phyloP scores from a whole-genome alignment of 2,329 filamentous ascomycete species.

The Aspergillus amoenus region DNA sequence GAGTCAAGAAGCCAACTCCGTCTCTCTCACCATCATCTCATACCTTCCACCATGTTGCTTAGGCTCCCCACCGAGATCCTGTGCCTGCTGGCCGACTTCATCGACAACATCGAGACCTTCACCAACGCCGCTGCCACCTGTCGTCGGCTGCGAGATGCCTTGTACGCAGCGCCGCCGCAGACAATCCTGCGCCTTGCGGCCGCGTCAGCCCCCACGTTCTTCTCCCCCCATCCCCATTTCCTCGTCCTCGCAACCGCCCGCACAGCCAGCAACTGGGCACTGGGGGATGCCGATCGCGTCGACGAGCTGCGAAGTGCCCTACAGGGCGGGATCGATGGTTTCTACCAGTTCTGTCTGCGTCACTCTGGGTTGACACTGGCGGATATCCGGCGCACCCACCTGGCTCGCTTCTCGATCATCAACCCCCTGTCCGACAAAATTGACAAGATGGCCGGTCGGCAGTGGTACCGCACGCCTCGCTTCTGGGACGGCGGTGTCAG shows the following conservation, averaged over 20 bases:
- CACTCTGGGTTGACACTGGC: slow-evolving; percentile 31
- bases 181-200: slow-evolving; percentile 34
- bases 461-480: slow-evolving; percentile 24
- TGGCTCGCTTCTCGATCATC: slow-evolving; percentile 29
- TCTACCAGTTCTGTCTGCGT: slow-evolving; percentile 30
- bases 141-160: slow-evolving; percentile 19
- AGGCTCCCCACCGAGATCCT: slow-evolving; percentile 43
- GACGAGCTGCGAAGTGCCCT: slow-evolving; percentile 20
- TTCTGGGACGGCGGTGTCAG: slow-evolving; percentile 35
- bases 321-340: slow-evolving; percentile 30
- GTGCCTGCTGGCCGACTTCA: slow-evolving; percentile 32
- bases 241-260: slow-evolving; percentile 34
- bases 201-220: slow-evolving; percentile 34
- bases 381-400: slow-evolving; percentile 30
- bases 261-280: slow-evolving; percentile 35
- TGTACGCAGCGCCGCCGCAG: slow-evolving; percentile 20
- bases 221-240: slow-evolving; percentile 38
- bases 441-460: slow-evolving; percentile 32
- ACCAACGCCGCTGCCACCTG: slow-evolving; percentile 18
- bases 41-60: too few species aligned
- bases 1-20: too few species aligned
- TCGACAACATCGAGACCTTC: slow-evolving; percentile 21
- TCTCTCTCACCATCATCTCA: too few species aligned
- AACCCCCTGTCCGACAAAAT: slow-evolving; percentile 34
- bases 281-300: slow-evolving; percentile 22